These are phyloP conservation scores for Cerrena zonata DNA, from an alignment of 1,284 basidiomycete species.

Conservation along the genomic window DNA sequence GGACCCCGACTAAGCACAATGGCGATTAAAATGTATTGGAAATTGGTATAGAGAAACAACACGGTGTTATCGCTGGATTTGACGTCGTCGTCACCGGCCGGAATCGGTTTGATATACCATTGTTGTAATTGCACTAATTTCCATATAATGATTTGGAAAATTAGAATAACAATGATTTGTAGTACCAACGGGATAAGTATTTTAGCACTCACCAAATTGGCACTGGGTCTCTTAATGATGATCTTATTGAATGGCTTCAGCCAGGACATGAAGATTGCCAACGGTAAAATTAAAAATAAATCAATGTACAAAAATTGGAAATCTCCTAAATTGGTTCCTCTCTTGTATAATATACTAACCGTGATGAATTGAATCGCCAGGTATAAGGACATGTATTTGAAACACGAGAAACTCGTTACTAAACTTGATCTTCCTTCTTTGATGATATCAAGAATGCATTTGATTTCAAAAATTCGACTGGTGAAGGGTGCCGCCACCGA, in stretches of 20 bases:
- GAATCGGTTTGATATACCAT: slow-evolving; percentile 70
- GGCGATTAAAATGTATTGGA: slow-evolving; percentile 97
- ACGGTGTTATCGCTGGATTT: slow-evolving; percentile 90
- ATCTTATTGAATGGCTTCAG: slow-evolving; percentile 60
- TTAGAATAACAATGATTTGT: too few relatives aligned
- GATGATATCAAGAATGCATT: slow-evolving; percentile 94
- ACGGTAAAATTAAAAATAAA: slow-evolving; percentile 93
- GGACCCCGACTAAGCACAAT: slow-evolving; percentile 96
- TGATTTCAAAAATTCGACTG: slow-evolving; percentile 87
- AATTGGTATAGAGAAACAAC: slow-evolving; percentile 90
- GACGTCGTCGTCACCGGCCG: slow-evolving; percentile 59
- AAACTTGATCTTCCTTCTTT: slow-evolving; percentile 92
- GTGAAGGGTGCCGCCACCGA: slow-evolving; percentile 99
- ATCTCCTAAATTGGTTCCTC: slow-evolving; percentile 93
- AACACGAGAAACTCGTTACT: slow-evolving; percentile 97
- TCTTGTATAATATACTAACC: slow-evolving; percentile 90
- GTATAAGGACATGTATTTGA: slow-evolving; percentile 96
- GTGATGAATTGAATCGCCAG: slow-evolving; percentile 87
- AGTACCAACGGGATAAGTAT: slow-evolving; percentile 80
- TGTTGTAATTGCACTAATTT: slow-evolving; percentile 80
- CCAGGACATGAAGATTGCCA: slow-evolving; percentile 90
- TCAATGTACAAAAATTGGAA: slow-evolving; percentile 99
- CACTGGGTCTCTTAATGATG: slow-evolving; percentile 88
- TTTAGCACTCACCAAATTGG: slow-evolving; percentile 89
- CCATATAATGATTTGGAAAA: slow-evolving; percentile 89